A percentile compares a stretch with the other conserved stretches of the same genome.
Evolutionary conservation across 1,284 basidiomycete genomes (phyloP).

Genomic region (Fomitiporia mediterranea): DNA sequence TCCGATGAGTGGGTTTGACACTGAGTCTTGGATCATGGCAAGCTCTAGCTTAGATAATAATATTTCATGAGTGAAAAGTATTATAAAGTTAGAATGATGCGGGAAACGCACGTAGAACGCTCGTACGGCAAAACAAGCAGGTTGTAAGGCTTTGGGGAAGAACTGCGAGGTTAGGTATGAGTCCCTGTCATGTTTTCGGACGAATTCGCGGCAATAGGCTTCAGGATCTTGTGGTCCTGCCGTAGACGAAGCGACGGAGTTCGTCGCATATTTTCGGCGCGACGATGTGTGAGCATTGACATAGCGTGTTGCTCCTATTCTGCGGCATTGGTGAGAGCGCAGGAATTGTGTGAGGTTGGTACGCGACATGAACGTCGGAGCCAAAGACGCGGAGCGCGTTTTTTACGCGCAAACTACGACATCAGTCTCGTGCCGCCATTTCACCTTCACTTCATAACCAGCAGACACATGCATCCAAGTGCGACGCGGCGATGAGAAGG

Average conservation of each 20-base stretch:
- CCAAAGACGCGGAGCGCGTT: not conserved
- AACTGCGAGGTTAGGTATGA: constrained; percentile 74
- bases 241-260: constrained; percentile 15
- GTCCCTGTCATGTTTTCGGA: constrained; percentile 77
- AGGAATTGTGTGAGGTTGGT: not conserved
- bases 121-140: constrained; percentile 76
- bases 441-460: not conserved
- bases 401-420: not conserved
- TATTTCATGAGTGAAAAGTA: too few species aligned
- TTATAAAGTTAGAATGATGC: constrained; percentile 6
- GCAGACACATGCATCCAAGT: not conserved
- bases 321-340: not conserved
- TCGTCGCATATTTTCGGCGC: constrained; percentile 11
- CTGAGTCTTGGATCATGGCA: constrained; percentile 74
- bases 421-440: not conserved
- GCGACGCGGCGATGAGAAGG: constrained; percentile 20
- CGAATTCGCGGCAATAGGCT: constrained; percentile 62
- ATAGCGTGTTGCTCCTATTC: not conserved
- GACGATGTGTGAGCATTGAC: not conserved
- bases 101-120: constrained; percentile 75
- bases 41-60: constrained; percentile 73
- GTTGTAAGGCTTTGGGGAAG: constrained; percentile 63
- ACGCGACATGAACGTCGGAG: constrained; percentile 6
- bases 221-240: constrained; percentile 39
- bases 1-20: constrained; percentile 77